These are phyloP conservation scores for Botryotinia convoluta DNA, from an alignment of 2,329 filamentous ascomycete species.

Conservation along the genomic window DNA sequence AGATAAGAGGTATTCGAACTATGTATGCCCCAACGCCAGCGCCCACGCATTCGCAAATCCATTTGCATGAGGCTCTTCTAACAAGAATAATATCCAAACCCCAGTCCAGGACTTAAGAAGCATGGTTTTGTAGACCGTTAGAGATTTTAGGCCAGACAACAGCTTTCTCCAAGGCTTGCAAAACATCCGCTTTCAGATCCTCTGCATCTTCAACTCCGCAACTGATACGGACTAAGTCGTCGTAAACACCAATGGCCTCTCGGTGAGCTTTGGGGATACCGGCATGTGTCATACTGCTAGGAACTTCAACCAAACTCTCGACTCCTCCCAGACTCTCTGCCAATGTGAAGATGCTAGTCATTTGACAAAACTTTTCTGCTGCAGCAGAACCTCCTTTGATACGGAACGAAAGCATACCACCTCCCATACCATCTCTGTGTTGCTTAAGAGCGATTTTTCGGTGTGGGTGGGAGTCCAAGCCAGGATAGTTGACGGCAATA, in stretches of 20 bases:
- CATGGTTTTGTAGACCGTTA: slow-evolving; percentile 28
- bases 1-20: background rate
- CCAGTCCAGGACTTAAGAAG: background rate
- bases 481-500: slow-evolving; percentile 91
- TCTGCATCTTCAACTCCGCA: slow-evolving; percentile 90
- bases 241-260: slow-evolving; percentile 89
- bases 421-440: slow-evolving; percentile 90
- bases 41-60: background rate
- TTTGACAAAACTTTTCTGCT: slow-evolving; percentile 88
- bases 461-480: slow-evolving; percentile 82
- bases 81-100: background rate
- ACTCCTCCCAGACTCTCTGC: slow-evolving; percentile 91
- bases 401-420: slow-evolving; percentile 96
- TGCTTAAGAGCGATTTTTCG: slow-evolving; percentile 82
- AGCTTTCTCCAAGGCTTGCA: slow-evolving; percentile 78
- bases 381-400: slow-evolving; percentile 82
- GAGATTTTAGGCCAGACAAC: slow-evolving; percentile 45
- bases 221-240: slow-evolving; percentile 89
- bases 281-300: slow-evolving; percentile 94
- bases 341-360: slow-evolving; percentile 85
- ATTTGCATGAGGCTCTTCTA: background rate
- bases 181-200: slow-evolving; percentile 78
- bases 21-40: slow-evolving; percentile 4
- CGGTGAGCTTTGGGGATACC: slow-evolving; percentile 89
- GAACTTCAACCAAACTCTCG: slow-evolving; percentile 88